Evolutionary conservation across 768 basidiomycete genomes (phyloP).

Genomic region (Candolleomyces eurysporus): DNA sequence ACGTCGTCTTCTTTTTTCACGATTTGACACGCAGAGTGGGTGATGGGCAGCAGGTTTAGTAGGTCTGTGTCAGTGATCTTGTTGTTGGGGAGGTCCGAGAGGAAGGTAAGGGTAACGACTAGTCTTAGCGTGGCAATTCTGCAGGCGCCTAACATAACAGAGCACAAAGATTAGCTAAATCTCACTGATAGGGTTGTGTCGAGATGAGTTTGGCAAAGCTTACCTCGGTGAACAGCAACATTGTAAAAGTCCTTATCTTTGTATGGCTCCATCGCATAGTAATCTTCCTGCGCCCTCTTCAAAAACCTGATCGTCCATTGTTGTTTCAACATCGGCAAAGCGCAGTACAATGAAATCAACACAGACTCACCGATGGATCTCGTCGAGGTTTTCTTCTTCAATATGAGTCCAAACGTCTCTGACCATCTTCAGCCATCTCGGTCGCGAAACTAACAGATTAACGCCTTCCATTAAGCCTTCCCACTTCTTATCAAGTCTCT

Average conservation of each 20-base stretch:
- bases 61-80: constrained; percentile 19
- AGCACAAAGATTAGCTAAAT: not conserved
- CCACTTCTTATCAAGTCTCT: constrained; percentile 19
- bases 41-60: constrained; percentile 23
- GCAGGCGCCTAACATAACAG: not conserved
- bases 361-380: constrained; percentile 15
- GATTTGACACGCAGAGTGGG: constrained; percentile 17
- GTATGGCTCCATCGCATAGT: constrained; percentile 14
- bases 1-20: constrained; percentile 8
- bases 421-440: constrained; percentile 25
- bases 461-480: constrained; percentile 18
- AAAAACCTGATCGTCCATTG: constrained; percentile 14
- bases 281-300: constrained; percentile 11
- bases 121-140: not conserved
- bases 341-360: not conserved
- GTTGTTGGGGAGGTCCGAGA: not conserved
- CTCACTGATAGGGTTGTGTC: too few species aligned
- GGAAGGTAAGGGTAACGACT: not conserved
- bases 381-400: constrained; percentile 22
- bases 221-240: not conserved
- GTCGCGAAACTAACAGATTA: constrained; percentile 21
- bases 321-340: not conserved
- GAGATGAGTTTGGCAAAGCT: not conserved
- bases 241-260: constrained; percentile 9
- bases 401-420: constrained; percentile 23